A percentile compares a stretch with the other conserved stretches of the same genome.
These are phyloP conservation scores for Favolaschia claudopus DNA, from an alignment of 768 basidiomycete genomes.

Conservation along the genomic window DNA sequence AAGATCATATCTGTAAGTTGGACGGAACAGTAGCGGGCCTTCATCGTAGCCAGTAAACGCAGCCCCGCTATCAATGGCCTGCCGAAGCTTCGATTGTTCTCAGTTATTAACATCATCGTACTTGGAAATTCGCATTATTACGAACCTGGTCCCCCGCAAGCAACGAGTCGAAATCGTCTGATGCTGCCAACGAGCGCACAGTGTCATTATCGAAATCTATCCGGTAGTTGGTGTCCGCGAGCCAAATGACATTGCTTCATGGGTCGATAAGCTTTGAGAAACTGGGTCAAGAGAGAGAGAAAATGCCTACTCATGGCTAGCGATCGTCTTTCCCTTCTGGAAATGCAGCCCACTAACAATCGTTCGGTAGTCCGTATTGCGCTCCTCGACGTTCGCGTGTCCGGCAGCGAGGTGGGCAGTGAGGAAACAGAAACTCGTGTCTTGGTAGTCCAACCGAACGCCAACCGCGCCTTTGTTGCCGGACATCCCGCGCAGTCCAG, in stretches of 20 bases:
- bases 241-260: conserved; percentile 89
- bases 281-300: not conserved
- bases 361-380: conserved; percentile 92
- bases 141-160: conserved; percentile 87
- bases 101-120: not conserved
- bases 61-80: conserved; percentile 72
- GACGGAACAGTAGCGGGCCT: conserved; percentile 89
- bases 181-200: conserved; percentile 71
- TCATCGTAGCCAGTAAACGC: conserved; percentile 89
- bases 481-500: conserved; percentile 91
- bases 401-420: conserved; percentile 98
- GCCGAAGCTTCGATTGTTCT: conserved; percentile 61
- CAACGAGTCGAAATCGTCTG: conserved; percentile 75
- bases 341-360: conserved; percentile 88
- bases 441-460: conserved; percentile 90
- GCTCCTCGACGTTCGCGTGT: conserved; percentile 86
- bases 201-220: conserved; percentile 86
- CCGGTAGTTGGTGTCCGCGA: conserved; percentile 96
- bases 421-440: conserved; percentile 93
- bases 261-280: not conserved
- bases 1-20: conserved; percentile 92
- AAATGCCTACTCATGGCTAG: conserved; percentile 83
- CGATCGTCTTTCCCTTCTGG: conserved; percentile 86
- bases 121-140: not conserved
- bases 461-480: conserved; percentile 98